Evolutionary conservation across 495 filamentous ascomycete genomes (phyloP).

Genomic region (Podospora appendiculata): DNA sequence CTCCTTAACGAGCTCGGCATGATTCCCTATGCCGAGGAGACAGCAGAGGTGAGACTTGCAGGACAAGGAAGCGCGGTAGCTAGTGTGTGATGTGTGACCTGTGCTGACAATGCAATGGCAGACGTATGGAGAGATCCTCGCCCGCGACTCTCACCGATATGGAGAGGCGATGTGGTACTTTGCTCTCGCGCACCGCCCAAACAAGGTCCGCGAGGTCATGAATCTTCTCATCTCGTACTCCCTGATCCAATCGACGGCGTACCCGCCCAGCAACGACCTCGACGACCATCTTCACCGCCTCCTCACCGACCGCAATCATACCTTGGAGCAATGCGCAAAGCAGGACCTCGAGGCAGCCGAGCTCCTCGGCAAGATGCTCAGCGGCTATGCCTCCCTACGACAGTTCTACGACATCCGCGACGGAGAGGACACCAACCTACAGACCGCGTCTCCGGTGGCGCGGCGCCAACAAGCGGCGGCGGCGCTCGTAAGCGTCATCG

Average conservation of each 20-base stretch:
- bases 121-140: constrained; percentile 69
- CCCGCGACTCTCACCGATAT: constrained; percentile 59
- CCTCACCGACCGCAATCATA: constrained; percentile 56
- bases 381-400: constrained; percentile 80
- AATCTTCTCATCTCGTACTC: constrained; percentile 82
- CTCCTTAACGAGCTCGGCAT: constrained; percentile 64
- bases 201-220: constrained; percentile 72
- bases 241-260: constrained; percentile 72
- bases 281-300: constrained; percentile 60
- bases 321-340: constrained; percentile 55
- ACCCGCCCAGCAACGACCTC: constrained; percentile 57
- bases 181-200: constrained; percentile 63
- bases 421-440: constrained; percentile 20
- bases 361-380: constrained; percentile 73
- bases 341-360: constrained; percentile 69
- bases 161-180: constrained; percentile 81
- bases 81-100: background rate
- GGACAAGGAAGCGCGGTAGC: background rate
- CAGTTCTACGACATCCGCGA: constrained; percentile 85
- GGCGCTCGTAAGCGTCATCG: constrained; percentile 69
- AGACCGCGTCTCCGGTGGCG: constrained; percentile 30
- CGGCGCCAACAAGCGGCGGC: constrained; percentile 60
- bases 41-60: constrained; percentile 58
- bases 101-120: constrained; percentile 28
- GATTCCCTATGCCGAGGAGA: constrained; percentile 58